Conservation (phyloP, 345 rosid genomes). For the Citrus australasica region DNA sequence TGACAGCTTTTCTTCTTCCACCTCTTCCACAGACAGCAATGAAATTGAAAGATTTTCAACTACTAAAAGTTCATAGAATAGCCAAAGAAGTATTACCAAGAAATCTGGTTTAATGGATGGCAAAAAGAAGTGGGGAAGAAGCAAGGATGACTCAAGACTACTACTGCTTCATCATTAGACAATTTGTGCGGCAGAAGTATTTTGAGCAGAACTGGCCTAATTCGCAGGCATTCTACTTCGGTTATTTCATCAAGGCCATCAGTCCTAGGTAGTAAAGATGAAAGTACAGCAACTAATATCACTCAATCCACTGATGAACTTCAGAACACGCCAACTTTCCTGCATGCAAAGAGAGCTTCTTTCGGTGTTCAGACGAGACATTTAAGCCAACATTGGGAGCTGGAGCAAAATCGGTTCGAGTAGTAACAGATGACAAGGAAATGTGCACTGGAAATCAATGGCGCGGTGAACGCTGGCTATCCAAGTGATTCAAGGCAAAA, state of each 20-base stretch:
- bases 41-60: conserved; percentile 5
- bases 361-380: conserved; percentile 20
- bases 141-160: conserved; percentile 8
- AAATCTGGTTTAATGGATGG: conserved; percentile 11
- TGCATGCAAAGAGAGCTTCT: conserved; percentile 24
- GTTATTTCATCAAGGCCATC: conserved; percentile 19
- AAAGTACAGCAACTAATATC: background rate
- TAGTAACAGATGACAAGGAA: background rate
- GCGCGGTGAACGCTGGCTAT: background rate
- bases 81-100: conserved; percentile 20
- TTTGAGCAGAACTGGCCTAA: background rate
- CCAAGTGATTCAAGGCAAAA: background rate
- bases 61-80: conserved; percentile 16
- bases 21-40: conserved; percentile 16
- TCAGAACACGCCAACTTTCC: background rate
- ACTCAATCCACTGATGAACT: background rate
- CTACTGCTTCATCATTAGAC: conserved; percentile 3
- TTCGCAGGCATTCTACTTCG: conserved; percentile 17
- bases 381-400: background rate
- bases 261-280: background rate
- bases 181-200: background rate
- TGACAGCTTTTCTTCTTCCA: conserved; percentile 10
- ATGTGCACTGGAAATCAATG: background rate
- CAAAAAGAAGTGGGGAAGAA: conserved; percentile 19
- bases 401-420: background rate